Conservation (phyloP, 2,329 filamentous ascomycete species). For the Pyricularia grisea region DNA sequence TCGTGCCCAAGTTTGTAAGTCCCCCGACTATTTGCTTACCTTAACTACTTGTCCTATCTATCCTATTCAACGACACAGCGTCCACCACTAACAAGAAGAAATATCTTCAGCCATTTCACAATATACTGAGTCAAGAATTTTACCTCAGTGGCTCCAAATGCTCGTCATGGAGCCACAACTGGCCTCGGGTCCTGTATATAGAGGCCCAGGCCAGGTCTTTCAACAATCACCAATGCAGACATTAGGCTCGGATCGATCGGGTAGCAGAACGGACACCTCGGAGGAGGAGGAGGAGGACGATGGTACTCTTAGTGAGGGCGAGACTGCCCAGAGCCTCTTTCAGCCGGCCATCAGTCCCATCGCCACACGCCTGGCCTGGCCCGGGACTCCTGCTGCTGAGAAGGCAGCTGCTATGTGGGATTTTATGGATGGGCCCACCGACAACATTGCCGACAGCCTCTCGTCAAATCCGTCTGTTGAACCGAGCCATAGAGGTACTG, state of each 20-base stretch:
- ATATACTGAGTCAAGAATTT: neutral
- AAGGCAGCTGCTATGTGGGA: conserved; percentile 41
- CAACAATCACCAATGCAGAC: neutral
- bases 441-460: neutral
- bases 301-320: conserved; percentile 21
- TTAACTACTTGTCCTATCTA: too few relatives aligned
- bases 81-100: neutral
- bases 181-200: neutral
- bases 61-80: neutral
- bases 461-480: neutral
- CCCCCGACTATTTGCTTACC: too few relatives aligned
- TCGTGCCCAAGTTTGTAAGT: neutral
- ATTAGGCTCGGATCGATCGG: neutral
- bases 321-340: conserved; percentile 45
- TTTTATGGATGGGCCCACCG: neutral
- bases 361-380: conserved; percentile 45
- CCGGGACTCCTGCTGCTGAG: conserved; percentile 46
- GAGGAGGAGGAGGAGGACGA: neutral
- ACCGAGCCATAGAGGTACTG: neutral
- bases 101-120: neutral
- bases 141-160: neutral
- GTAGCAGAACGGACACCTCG: neutral
- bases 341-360: conserved; percentile 48
- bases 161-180: neutral
- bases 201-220: neutral